Conservation (phyloP, 179 eudicot species). For the Spinacia oleracea region DNA sequence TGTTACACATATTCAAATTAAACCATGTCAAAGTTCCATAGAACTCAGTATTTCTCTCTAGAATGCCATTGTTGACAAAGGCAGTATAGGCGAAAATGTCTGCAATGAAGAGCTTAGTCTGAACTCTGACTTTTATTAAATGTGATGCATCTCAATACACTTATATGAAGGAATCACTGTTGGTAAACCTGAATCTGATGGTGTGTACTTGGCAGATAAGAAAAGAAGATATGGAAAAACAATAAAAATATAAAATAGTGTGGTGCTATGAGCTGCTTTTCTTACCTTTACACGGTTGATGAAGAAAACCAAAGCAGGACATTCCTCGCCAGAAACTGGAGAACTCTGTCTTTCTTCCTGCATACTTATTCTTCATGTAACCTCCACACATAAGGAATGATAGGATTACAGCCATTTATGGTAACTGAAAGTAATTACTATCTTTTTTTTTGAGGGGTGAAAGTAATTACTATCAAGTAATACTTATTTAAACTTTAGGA, state of each 20-base stretch:
- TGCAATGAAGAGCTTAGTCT: neutral
- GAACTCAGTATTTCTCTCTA: neutral
- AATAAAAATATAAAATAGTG: neutral
- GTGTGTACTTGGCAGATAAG: neutral
- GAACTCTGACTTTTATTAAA: neutral
- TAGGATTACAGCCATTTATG: slow-evolving; percentile 18
- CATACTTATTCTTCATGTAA: slow-evolving; percentile 18
- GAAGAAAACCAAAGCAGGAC: neutral
- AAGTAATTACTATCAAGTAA: slow-evolving; percentile 16
- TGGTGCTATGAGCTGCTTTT: neutral
- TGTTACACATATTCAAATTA: neutral
- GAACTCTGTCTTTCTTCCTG: slow-evolving; percentile 7
- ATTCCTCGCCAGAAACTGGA: slow-evolving; percentile 5
- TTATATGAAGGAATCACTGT: neutral
- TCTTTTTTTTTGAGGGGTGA: too few relatives aligned
- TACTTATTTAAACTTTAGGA: neutral
- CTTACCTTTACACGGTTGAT: neutral
- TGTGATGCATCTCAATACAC: slow-evolving; percentile 1
- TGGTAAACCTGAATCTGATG: neutral
- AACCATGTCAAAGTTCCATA: neutral
- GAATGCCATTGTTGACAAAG: neutral
- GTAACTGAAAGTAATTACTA: slow-evolving; percentile 9
- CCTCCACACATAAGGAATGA: slow-evolving; percentile 19
- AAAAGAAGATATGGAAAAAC: neutral
- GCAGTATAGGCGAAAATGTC: neutral